Evolutionary conservation across 139 green algal genomes (phyloP).

Genomic region (Haematococcus lacustris): DNA sequence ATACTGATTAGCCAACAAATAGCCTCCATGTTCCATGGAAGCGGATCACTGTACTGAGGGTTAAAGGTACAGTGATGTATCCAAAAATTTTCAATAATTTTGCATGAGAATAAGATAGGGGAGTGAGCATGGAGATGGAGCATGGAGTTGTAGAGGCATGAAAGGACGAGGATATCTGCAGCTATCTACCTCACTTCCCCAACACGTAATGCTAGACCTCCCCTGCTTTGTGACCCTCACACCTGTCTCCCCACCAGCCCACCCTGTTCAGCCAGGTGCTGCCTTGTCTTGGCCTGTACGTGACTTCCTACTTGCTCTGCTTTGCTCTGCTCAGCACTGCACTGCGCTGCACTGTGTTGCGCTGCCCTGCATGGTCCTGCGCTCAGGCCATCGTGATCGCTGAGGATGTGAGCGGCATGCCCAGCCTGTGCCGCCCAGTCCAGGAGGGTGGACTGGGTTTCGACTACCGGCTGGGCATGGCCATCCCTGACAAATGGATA

Average conservation of each 20-base stretch:
- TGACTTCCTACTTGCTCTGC: neutral
- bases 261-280: neutral
- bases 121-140: too few relatives aligned
- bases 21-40: neutral
- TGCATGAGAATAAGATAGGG: too few relatives aligned
- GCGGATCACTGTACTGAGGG: too few relatives aligned
- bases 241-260: neutral
- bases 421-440: slow-evolving; percentile 79
- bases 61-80: too few relatives aligned
- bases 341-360: neutral
- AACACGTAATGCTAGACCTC: neutral
- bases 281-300: too few relatives aligned
- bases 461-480: slow-evolving; percentile 88
- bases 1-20: neutral
- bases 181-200: too few relatives aligned
- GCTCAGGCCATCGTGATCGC: slow-evolving; percentile 72
- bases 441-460: slow-evolving; percentile 86
- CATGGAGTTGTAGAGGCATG: too few relatives aligned
- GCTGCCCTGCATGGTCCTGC: neutral
- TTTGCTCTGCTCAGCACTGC: neutral
- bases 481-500: slow-evolving; percentile 92
- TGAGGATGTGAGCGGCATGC: slow-evolving; percentile 95
- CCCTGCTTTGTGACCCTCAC: neutral
- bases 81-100: too few relatives aligned
- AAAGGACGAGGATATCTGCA: too few relatives aligned